Evolutionary conservation across 2,329 filamentous ascomycete genomes (phyloP).

Genomic region (Exserohilum rostratum): DNA sequence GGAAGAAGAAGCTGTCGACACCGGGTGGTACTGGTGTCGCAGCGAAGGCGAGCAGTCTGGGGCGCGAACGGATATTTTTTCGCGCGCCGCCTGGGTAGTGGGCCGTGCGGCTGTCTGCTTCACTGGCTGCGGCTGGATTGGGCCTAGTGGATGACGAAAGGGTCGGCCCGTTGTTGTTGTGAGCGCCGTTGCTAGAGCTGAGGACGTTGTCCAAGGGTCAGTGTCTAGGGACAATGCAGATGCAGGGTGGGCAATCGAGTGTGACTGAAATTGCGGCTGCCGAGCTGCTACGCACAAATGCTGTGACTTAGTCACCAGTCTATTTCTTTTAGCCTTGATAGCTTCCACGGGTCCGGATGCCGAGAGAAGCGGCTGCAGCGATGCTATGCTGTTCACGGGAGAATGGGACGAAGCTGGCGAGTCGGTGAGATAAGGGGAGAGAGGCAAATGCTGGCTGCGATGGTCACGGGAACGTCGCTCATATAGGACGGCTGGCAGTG

Average conservation of each 20-base stretch:
- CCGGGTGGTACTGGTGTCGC: constrained; percentile 29
- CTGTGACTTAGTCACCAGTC: constrained; percentile 26
- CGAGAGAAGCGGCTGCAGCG: constrained; percentile 30
- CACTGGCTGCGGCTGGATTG: constrained; percentile 29
- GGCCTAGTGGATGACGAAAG: constrained; percentile 42
- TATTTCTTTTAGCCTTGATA: constrained; percentile 28
- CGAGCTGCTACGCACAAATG: constrained; percentile 11
- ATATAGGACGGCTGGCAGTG: constrained; percentile 21
- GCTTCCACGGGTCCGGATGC: constrained; percentile 30
- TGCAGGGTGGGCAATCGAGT: constrained; percentile 6
- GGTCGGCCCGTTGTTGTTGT: constrained; percentile 40
- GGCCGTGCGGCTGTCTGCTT: constrained; percentile 26
- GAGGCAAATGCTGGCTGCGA: constrained; percentile 20
- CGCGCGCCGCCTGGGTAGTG: constrained; percentile 16
- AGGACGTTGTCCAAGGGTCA: constrained; percentile 3
- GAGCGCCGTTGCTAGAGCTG: constrained; percentile 21
- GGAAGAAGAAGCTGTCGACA: constrained; percentile 28
- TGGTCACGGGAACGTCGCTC: constrained; percentile 38
- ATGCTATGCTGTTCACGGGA: constrained; percentile 31
- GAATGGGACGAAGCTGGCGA: constrained; percentile 9
- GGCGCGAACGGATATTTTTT: constrained; percentile 31
- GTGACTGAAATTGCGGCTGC: constrained; percentile 10
- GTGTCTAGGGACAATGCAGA: constrained; percentile 10
- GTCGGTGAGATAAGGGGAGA: constrained; percentile 21
- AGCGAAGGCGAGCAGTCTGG: constrained; percentile 15